These are phyloP conservation scores for Clarireedia paspali DNA, from an alignment of 2,329 filamentous ascomycete species.

Conservation along the genomic window DNA sequence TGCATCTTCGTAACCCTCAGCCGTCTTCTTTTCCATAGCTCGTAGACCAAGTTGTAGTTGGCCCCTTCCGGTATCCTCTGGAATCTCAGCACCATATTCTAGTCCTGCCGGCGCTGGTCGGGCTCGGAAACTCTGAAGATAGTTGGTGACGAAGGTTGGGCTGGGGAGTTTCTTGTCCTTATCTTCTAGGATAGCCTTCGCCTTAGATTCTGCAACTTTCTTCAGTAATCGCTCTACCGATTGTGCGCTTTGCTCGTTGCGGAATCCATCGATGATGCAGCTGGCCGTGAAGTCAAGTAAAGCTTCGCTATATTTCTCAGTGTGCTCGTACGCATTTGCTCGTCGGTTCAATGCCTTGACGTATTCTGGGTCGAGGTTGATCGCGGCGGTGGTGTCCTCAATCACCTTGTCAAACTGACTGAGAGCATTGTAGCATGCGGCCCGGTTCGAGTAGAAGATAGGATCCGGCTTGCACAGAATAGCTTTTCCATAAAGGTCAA, in stretches of 20 bases:
- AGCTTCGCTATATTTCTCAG: slow-evolving; percentile 84
- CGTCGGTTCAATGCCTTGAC: slow-evolving; percentile 96
- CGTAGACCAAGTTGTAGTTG: slow-evolving; percentile 78
- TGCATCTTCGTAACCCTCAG: slow-evolving; percentile 86
- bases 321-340: slow-evolving; percentile 93
- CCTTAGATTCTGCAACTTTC: slow-evolving; percentile 93
- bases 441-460: slow-evolving; percentile 98
- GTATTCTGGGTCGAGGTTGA: slow-evolving; percentile 90
- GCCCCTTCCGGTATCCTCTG: slow-evolving; percentile 72
- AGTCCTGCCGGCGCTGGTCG: slow-evolving; percentile 73
- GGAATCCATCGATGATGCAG: slow-evolving; percentile 97
- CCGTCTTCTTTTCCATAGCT: slow-evolving; percentile 77
- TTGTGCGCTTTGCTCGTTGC: slow-evolving; percentile 80
- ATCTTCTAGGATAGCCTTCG: slow-evolving; percentile 73
- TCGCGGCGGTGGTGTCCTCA: slow-evolving; percentile 90
- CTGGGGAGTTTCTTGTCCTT: slow-evolving; percentile 84
- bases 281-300: slow-evolving; percentile 96
- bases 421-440: slow-evolving; percentile 92
- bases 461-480: slow-evolving; percentile 96
- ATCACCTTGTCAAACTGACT: slow-evolving; percentile 93
- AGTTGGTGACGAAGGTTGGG: slow-evolving; percentile 96
- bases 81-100: slow-evolving; percentile 71
- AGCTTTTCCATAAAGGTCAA: slow-evolving; percentile 90
- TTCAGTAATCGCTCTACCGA: slow-evolving; percentile 90
- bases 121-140: slow-evolving; percentile 93